Evolutionary conservation across 257 asterid species (phyloP), one percentile per base, ranked within the genome.

Genomic region (Haberlea rhodopensis): DNA sequence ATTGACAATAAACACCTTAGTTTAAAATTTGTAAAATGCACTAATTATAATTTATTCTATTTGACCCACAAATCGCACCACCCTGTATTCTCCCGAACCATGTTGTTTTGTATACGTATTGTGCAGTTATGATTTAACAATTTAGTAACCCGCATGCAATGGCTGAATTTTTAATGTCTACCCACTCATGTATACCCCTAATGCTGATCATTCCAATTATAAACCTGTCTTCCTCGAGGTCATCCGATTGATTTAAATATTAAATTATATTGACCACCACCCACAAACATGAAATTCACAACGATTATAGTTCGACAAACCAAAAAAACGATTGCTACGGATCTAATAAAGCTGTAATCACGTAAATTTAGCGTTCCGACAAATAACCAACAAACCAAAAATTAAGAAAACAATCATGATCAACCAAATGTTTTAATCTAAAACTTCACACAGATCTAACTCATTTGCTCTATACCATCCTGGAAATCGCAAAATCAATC

Each of bases 371-470:
- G 61, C 37, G 66, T 69, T 61, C 76, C 60, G 37, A 60, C 22
- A 34, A 49, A 26, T 34, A 68, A 57, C 43, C 28, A 70, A 55
- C 43, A 62, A 46, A 68, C 43, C 32, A 40, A n/a, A 51, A 75
- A 48, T 8, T 53, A 22, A 60, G 20, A 9, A 46, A 60, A 13
- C 18, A 34, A 40, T 40, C 18, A 40, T 0, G 48, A 13, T 11
- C 48, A 40, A 40, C n/a, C 18, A 40, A 40, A 40, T 0, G 0
- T 32, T 52, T 28, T 8, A 49, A 52, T 40, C 10, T 25, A 58
- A 51, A 57, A 48, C 26, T 27, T 40, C 6, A 26, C 0, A 34
- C 32, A 68, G 69, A 34, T 53, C 46, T 46, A 52, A 57, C 15
- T 40, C 27, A 60, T 52, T 13, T 11, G 60, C 10, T 61, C 23